Evolutionary conservation across 192 early-diverging fungal species (phyloP).

Genomic region (Mortierella hygrophila): DNA sequence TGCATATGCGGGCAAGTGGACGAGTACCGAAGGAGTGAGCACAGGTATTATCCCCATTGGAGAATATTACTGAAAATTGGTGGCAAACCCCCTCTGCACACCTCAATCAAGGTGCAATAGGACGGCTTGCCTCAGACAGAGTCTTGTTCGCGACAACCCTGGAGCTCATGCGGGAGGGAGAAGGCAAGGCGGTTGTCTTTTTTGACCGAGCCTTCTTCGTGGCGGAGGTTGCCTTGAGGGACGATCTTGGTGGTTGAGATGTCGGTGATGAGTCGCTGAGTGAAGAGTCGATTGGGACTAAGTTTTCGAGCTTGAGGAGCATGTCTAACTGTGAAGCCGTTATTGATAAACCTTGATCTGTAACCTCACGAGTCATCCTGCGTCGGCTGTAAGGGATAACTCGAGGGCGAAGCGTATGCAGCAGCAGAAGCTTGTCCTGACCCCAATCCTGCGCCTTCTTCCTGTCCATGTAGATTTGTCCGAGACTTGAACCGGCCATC

Average conservation of each 20-base stretch:
- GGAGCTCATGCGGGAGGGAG: not conserved
- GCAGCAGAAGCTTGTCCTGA: not conserved
- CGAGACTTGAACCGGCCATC: not conserved
- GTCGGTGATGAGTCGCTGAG: not conserved
- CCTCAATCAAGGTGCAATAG: not conserved
- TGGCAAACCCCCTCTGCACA: not conserved
- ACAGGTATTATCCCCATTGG: too few relatives aligned
- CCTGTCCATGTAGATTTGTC: not conserved
- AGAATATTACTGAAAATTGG: not conserved
- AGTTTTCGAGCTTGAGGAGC: not conserved
- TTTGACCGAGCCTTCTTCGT: not conserved
- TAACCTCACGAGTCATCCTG: not conserved
- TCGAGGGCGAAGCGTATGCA: not conserved
- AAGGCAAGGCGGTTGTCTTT: not conserved
- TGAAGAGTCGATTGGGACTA: not conserved
- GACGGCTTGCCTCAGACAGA: not conserved
- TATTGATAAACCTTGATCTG: not conserved
- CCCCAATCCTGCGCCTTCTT: not conserved
- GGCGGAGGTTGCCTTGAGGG: not conserved
- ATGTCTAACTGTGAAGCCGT: not conserved
- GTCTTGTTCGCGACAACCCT: not conserved
- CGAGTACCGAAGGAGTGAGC: too few relatives aligned
- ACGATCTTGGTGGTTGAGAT: not conserved
- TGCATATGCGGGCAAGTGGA: not conserved
- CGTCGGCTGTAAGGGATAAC: not conserved